Percentiles rank a stretch among this genome's conserved stretches.
Evolutionary conservation across 805 yeast species (phyloP).

Genomic region (Metschnikowia lochheadii): DNA sequence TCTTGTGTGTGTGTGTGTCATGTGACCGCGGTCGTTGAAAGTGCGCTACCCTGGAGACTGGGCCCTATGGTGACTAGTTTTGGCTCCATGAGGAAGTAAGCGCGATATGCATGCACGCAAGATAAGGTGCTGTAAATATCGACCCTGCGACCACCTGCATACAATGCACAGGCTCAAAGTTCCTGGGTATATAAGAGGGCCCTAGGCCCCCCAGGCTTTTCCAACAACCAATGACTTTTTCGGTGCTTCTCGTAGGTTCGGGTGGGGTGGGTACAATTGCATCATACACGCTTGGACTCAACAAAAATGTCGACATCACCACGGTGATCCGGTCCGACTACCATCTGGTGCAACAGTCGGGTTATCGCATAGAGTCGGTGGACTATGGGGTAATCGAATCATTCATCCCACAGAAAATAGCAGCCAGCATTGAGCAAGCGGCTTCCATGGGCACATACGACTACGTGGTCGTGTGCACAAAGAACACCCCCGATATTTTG

Average conservation of each 20-base stretch:
- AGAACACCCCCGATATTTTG: conserved; percentile 61
- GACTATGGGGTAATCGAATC: conserved; percentile 54
- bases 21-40: background rate
- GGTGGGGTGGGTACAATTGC: conserved; percentile 87
- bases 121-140: background rate
- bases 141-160: background rate
- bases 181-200: no score
- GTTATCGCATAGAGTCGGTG: conserved; percentile 56
- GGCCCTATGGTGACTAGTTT: background rate
- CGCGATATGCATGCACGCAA: background rate
- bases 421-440: conserved; percentile 45
- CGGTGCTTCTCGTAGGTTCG: conserved; percentile 61
- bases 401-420: conserved; percentile 53
- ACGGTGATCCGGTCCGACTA: conserved; percentile 65
- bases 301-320: conserved; percentile 47
- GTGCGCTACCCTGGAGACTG: no score
- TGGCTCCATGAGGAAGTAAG: background rate
- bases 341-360: conserved; percentile 45
- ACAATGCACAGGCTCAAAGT: no score
- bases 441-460: conserved; percentile 39
- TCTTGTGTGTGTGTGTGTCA: background rate
- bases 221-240: background rate
- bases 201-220: no score
- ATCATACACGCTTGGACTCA: conserved; percentile 54
- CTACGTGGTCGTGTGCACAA: conserved; percentile 57